phyloP scores from a whole-genome alignment of 73 alveolate species.

The Paramecium caudatum region DNA sequence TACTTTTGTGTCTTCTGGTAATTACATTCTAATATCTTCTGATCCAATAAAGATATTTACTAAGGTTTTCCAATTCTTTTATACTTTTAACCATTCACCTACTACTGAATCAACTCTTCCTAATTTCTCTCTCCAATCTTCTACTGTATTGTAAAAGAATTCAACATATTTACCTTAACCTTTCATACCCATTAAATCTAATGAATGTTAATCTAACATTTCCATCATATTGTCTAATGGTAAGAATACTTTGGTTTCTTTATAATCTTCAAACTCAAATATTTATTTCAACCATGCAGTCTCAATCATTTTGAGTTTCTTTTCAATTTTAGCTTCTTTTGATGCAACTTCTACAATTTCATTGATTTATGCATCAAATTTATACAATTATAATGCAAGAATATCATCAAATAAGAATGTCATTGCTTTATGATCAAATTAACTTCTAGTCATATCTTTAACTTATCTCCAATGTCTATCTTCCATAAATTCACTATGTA shows the following conservation, averaged over 20 bases:
- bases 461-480: conserved; percentile 99
- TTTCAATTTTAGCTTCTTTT: conserved; percentile 97
- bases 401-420: conserved; percentile 96
- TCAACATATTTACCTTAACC: conserved; percentile 93
- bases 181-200: conserved; percentile 97
- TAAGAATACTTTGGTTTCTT: conserved; percentile 85
- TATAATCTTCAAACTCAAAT: conserved; percentile 86
- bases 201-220: conserved; percentile 91
- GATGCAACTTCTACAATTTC: conserved; percentile 99
- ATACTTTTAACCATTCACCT: conserved; percentile 99
- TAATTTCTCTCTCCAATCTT: conserved; percentile 97
- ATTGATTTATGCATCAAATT: conserved; percentile 93
- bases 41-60: conserved; percentile 99
- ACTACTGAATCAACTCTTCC: conserved; percentile 98
- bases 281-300: conserved; percentile 89
- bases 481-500: conserved; percentile 98
- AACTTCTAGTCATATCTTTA: conserved; percentile 96
- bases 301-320: conserved; percentile 91
- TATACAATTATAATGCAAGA: conserved; percentile 96
- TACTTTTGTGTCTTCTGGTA: conserved; percentile 99
- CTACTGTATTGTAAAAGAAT: conserved; percentile 90
- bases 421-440: conserved; percentile 92
- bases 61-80: conserved; percentile 98
- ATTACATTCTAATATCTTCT: conserved; percentile 99
- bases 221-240: conserved; percentile 93